Conservation (phyloP, 2,329 filamentous ascomycete genomes). For the Aureobasidium lini region DNA sequence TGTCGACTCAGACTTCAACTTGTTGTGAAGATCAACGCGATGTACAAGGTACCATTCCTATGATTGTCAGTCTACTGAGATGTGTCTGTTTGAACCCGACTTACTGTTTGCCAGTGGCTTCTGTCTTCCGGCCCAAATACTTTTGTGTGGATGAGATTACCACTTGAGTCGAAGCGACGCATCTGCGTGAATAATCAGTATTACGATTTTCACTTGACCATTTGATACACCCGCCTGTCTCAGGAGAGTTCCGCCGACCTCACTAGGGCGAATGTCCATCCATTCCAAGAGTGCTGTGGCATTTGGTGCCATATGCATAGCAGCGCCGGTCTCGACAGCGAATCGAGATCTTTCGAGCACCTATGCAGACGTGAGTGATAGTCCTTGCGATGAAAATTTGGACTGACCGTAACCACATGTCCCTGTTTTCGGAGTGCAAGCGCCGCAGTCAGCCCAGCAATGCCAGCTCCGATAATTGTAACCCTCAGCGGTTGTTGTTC, state of each 20-base stretch:
- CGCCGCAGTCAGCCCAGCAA: constrained; percentile 14
- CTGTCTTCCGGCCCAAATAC: constrained; percentile 1
- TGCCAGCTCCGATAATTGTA: constrained; percentile 14
- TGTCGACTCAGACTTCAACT: neutral
- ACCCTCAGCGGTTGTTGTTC: constrained; percentile 10
- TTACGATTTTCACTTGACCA: too few species aligned
- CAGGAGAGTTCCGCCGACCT: constrained; percentile 3
- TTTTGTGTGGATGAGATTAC: neutral
- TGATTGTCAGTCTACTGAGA: neutral
- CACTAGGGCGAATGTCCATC: constrained; percentile 5
- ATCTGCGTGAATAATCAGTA: neutral
- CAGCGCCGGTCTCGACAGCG: constrained; percentile 6
- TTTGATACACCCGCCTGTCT: neutral
- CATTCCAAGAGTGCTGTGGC: constrained; percentile 7
- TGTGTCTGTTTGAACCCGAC: neutral
- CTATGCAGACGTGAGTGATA: neutral
- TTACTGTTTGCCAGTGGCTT: constrained; percentile 2
- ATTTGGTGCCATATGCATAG: constrained; percentile 12
- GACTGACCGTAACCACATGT: constrained; percentile 5
- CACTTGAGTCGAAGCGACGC: neutral
- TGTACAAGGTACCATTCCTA: constrained; percentile 11
- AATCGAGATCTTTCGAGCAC: constrained; percentile 11
- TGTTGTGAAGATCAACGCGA: constrained; percentile 11
- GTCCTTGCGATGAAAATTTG: neutral
- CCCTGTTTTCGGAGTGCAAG: constrained; percentile 13